Conservation (phyloP, 345 rosid genomes). For the Salix dunnii region DNA sequence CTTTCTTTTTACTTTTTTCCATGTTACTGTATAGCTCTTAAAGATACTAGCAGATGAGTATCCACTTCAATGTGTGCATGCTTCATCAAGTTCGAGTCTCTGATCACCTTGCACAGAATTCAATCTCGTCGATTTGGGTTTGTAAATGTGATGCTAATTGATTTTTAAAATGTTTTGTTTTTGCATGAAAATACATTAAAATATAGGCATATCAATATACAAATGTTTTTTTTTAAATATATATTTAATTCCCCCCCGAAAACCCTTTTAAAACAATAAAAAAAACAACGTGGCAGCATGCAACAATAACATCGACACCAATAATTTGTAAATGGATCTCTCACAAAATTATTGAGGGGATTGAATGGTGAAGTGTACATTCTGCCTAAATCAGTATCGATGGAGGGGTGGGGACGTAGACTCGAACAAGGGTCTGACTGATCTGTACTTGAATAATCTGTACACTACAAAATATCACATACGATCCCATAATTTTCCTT, state of each 20-base stretch:
- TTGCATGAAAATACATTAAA: too few species aligned
- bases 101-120: neutral
- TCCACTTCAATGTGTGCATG: neutral
- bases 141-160: too few species aligned
- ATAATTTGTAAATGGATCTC: neutral
- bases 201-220: too few species aligned
- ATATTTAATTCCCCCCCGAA: too few species aligned
- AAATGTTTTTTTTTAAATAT: too few species aligned
- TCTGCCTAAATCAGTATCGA: neutral
- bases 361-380: neutral
- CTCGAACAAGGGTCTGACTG: neutral
- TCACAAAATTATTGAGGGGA: neutral
- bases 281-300: neutral
- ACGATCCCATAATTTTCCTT: neutral
- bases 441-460: slow-evolving; percentile 11
- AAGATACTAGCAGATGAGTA: slow-evolving; percentile 1
- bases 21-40: neutral
- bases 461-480: slow-evolving; percentile 12
- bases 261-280: too few species aligned
- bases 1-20: neutral
- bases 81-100: neutral
- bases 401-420: neutral
- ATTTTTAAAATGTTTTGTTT: too few species aligned
- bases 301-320: neutral
- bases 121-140: neutral